Evolutionary conservation across 345 rosid genomes (phyloP), one percentile per base, ranked within the genome.

Genomic region (Draba incana): DNA sequence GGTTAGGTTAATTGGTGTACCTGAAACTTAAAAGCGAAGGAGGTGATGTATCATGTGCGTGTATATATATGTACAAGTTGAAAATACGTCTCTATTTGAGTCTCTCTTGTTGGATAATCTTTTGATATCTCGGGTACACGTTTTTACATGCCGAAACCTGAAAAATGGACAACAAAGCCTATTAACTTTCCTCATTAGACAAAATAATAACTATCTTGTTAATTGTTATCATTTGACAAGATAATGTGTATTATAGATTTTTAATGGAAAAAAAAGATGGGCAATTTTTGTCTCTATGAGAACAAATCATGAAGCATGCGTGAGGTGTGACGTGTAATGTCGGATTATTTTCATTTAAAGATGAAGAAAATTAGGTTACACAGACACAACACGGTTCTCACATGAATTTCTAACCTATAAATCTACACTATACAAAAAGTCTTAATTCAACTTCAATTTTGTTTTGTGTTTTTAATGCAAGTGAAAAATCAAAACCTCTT

Each of bases 101-200:
- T 70, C 96, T 81, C 66, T 81, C 84, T 68, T 75, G 85, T 45
- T 74, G 77, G 5, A 82, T 78, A 52, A 81, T 82, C 82, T 86
- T 93, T 44, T 82, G 87, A 51, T 87, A 84, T 60, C 97, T 83
- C 3, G 95, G 89, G 67, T 87, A 86, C 61, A 81, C 92, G 14
- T 84, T 87, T 81, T 90, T 88, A 75, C 87, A 85, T 66, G 92
- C 92, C 24, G 99, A 88, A 66, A 94, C 85, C 99, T 94, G 92
- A 52, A 79, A 69, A 69, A 42, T 30, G 1, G 13, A 12, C 9
- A 23, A 20, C 25, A 41, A 58, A 58, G 5, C 14, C n/a, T 39
- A 28, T 28, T 8, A 23, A 10, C 41, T 54, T 38, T 38, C 5
- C 48, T 27, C 37, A 54, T 38, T 6, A 51, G 13, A 56, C 12